Percentiles rank a stretch among this genome's conserved stretches.
These are phyloP conservation scores for Ottelia alismoides DNA, from an alignment of 106 monocot genomes.

Conservation along the genomic window DNA sequence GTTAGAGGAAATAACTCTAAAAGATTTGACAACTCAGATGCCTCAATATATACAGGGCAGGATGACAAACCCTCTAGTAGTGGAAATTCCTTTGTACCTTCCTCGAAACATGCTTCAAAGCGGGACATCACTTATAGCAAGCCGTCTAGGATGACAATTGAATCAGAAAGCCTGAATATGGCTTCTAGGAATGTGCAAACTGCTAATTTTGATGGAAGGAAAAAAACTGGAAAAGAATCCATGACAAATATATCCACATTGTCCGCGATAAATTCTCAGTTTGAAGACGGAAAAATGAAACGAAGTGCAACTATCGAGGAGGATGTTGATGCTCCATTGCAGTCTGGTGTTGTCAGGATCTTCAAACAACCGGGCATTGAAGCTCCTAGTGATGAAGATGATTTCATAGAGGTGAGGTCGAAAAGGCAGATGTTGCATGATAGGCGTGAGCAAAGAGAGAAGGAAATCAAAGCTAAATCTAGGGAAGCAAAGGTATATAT, in stretches of 20 bases:
- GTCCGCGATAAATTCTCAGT: slow-evolving; percentile 12
- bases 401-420: slow-evolving; percentile 90
- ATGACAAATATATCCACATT: slow-evolving; percentile 13
- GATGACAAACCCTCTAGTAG: neutral
- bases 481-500: slow-evolving; percentile 43
- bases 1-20: slow-evolving; percentile 8
- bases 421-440: slow-evolving; percentile 93
- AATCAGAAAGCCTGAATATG: slow-evolving; percentile 15
- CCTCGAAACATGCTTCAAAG: slow-evolving; percentile 11
- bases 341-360: slow-evolving; percentile 59
- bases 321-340: slow-evolving; percentile 54
- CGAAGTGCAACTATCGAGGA: slow-evolving; percentile 30
- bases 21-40: neutral
- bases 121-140: slow-evolving; percentile 16
- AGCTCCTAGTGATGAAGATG: slow-evolving; percentile 80
- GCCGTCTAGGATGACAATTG: slow-evolving; percentile 12
- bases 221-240: slow-evolving; percentile 14
- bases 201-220: slow-evolving; percentile 16
- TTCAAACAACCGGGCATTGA: slow-evolving; percentile 88
- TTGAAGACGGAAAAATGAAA: slow-evolving; percentile 18
- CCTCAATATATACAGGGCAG: neutral
- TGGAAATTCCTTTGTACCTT: neutral
- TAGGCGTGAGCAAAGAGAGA: slow-evolving; percentile 70
- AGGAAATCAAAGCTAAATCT: slow-evolving; percentile 68
- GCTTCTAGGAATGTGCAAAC: slow-evolving; percentile 8